Percentiles rank a stretch among this genome's conserved stretches.
Evolutionary conservation across 2,329 filamentous ascomycete genomes (phyloP).

Genomic region (Ophiostoma australiae): DNA sequence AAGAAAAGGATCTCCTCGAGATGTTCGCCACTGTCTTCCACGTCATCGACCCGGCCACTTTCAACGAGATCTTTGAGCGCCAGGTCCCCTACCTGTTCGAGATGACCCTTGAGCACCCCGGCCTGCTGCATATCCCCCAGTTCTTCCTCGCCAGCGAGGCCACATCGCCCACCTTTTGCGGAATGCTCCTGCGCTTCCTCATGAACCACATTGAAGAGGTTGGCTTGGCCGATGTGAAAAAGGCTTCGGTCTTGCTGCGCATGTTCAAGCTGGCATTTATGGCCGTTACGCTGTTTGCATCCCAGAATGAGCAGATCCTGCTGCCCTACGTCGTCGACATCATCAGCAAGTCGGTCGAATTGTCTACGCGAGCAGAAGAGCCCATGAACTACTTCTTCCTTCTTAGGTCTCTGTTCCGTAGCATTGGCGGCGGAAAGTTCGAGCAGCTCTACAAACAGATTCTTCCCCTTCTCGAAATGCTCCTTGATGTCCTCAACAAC

Average conservation of each 20-base stretch:
- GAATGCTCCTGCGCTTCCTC: conserved; percentile 94
- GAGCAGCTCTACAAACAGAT: conserved; percentile 99
- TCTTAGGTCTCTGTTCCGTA: conserved; percentile 85
- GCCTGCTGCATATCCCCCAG: conserved; percentile 89
- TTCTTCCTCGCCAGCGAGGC: conserved; percentile 99
- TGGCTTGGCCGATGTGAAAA: conserved; percentile 83
- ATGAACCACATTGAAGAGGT: conserved; percentile 97
- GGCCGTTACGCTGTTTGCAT: conserved; percentile 93
- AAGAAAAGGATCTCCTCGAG: conserved; percentile 95
- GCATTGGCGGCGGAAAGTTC: conserved; percentile 94
- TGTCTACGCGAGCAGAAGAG: conserved; percentile 91
- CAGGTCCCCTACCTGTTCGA: conserved; percentile 96
- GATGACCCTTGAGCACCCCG: conserved; percentile 95
- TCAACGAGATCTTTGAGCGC: conserved; percentile 96
- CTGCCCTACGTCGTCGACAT: conserved; percentile 96
- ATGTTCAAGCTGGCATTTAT: conserved; percentile 99
- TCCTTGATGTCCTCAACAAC: conserved; percentile 94
- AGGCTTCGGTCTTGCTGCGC: conserved; percentile 84
- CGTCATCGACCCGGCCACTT: conserved; percentile 95
- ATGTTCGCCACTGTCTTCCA: conserved; percentile 98
- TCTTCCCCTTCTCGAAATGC: conserved; percentile 90
- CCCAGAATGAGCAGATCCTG: conserved; percentile 91
- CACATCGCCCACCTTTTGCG: conserved; percentile 93
- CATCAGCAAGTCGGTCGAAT: conserved; percentile 92
- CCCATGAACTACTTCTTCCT: conserved; percentile 98